These are phyloP conservation scores for Ambrosiella beaveri DNA, from an alignment of 2,329 filamentous ascomycete species.

Conservation along the genomic window DNA sequence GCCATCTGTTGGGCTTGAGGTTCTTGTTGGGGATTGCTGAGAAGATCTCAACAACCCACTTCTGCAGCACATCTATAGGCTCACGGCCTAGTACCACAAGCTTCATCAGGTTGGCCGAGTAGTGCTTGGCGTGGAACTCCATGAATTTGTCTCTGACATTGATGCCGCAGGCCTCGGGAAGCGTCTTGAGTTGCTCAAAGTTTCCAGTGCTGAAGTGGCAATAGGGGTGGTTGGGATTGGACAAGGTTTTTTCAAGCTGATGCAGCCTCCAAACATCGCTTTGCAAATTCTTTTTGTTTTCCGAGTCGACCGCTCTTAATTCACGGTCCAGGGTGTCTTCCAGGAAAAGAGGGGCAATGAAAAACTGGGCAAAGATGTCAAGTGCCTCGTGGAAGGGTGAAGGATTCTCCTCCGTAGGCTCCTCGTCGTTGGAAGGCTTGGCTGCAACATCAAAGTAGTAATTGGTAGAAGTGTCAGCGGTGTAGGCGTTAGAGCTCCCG, in stretches of 20 bases:
- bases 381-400: conserved; percentile 60
- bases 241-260: conserved; percentile 75
- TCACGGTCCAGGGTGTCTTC: conserved; percentile 74
- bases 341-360: conserved; percentile 73
- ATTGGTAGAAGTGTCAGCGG: conserved; percentile 82
- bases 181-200: conserved; percentile 66
- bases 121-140: conserved; percentile 74
- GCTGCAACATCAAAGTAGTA: conserved; percentile 94
- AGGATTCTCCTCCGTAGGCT: conserved; percentile 36
- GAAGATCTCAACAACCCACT: conserved; percentile 74
- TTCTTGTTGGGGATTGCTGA: conserved; percentile 68
- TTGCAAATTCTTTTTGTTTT: conserved; percentile 96
- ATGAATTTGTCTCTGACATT: conserved; percentile 85
- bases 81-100: conserved; percentile 73
- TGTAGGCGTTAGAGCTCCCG: conserved; percentile 89
- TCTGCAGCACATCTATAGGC: conserved; percentile 61
- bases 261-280: conserved; percentile 76
- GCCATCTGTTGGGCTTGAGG: conserved; percentile 43
- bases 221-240: conserved; percentile 74
- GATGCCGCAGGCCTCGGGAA: conserved; percentile 60
- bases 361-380: conserved; percentile 88
- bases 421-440: conserved; percentile 46
- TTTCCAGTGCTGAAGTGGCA: conserved; percentile 88
- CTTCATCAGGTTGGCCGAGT: conserved; percentile 90
- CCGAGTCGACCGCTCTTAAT: conserved; percentile 75